These are phyloP conservation scores for Populus trichocarpa DNA, from an alignment of 441 rosid species.

Conservation along the genomic window DNA sequence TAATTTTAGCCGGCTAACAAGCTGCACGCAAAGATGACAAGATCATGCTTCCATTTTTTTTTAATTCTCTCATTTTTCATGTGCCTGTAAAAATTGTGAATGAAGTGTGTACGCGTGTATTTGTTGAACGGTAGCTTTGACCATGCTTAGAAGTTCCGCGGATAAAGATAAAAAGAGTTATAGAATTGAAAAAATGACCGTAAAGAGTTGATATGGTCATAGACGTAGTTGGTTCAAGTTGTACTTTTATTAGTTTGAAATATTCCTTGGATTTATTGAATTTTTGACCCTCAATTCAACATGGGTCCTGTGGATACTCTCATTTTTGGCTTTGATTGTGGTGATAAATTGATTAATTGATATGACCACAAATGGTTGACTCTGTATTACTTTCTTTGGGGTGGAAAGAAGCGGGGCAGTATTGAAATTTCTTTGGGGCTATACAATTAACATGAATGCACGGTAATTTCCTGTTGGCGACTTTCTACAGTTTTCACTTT, in stretches of 20 bases:
- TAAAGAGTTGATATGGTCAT: slow-evolving; percentile 15
- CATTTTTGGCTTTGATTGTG: slow-evolving; percentile 23
- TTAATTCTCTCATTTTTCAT: not conserved
- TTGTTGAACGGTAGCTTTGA: slow-evolving; percentile 6
- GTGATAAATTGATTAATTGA: slow-evolving; percentile 11
- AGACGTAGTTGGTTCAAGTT: slow-evolving; percentile 19
- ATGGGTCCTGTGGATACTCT: slow-evolving; percentile 31
- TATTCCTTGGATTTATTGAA: slow-evolving; percentile 2
- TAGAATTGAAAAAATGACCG: not conserved
- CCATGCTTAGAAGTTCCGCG: not conserved
- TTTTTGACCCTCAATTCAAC: slow-evolving; percentile 33
- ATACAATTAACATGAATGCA: not conserved
- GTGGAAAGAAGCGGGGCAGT: not conserved
- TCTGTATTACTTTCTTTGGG: not conserved
- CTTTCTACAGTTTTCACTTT: not conserved
- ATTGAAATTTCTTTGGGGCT: not conserved
- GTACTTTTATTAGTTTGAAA: slow-evolving; percentile 13
- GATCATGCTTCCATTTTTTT: not conserved
- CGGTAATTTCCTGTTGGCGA: not conserved
- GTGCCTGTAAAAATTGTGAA: not conserved
- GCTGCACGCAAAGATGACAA: slow-evolving; percentile 14
- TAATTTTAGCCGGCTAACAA: not conserved
- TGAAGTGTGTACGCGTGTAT: slow-evolving; percentile 1
- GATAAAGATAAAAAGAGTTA: not conserved
- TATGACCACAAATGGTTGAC: slow-evolving; percentile 24